A percentile compares a stretch with the other conserved stretches of the same genome.
These are phyloP conservation scores for Mortierella antarctica DNA, from an alignment of 192 early-diverging fungal species.

Conservation along the genomic window DNA sequence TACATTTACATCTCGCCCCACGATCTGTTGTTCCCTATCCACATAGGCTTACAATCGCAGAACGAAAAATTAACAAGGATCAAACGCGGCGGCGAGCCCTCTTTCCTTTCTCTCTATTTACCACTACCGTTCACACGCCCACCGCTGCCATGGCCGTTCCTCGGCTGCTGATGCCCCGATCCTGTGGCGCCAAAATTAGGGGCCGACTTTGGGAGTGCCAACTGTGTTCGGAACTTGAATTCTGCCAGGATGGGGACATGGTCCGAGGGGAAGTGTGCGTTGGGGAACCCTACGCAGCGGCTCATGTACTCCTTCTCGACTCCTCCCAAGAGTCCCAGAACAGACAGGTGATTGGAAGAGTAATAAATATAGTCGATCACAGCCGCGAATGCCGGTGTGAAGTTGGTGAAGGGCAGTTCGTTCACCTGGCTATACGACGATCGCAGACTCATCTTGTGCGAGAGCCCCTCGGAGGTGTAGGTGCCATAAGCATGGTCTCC, in stretches of 20 bases:
- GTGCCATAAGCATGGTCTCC: constrained; percentile 82
- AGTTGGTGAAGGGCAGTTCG: constrained; percentile 94
- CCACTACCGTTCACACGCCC: too few relatives aligned
- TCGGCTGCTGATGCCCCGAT: neutral
- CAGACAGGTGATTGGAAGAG: constrained; percentile 75
- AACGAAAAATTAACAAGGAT: too few relatives aligned
- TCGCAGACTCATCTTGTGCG: constrained; percentile 85
- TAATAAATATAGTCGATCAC: constrained; percentile 98
- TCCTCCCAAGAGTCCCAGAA: constrained; percentile 83
- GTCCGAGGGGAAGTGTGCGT: constrained; percentile 89
- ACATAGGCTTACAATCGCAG: too few relatives aligned
- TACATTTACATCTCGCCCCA: too few relatives aligned
- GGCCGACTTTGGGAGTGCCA: constrained; percentile 32
- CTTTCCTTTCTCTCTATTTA: too few relatives aligned
- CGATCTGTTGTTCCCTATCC: too few relatives aligned
- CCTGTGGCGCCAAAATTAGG: constrained; percentile 42
- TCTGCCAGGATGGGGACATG: constrained; percentile 81
- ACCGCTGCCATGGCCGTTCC: constrained; percentile 1
- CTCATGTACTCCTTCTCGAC: constrained; percentile 85
- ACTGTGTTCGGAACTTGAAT: constrained; percentile 69
- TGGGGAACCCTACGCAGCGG: constrained; percentile 92
- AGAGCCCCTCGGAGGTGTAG: constrained; percentile 85
- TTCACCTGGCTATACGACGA: constrained; percentile 79
- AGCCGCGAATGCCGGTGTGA: constrained; percentile 83
- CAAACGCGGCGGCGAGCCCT: too few relatives aligned